Conservation (phyloP, 2,329 filamentous ascomycete genomes). For the Xylariaceae sp. region DNA sequence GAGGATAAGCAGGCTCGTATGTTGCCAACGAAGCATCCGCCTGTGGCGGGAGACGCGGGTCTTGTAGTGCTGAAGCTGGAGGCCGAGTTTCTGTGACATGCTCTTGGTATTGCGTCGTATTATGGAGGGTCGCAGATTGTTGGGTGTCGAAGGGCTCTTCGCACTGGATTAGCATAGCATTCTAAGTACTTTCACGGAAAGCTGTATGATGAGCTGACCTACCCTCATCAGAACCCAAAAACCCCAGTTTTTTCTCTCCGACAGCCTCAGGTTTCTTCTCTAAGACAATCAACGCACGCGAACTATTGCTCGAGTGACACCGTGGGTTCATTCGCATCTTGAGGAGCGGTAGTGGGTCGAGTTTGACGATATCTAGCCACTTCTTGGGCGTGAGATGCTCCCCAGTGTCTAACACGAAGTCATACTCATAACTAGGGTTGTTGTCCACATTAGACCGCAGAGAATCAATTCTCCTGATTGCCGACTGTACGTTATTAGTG, state of each 20-base stretch:
- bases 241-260: not conserved
- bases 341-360: not conserved
- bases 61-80: too few relatives aligned
- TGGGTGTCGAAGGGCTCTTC: too few relatives aligned
- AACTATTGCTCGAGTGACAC: not conserved
- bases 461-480: not conserved
- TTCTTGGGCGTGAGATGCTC: constrained; percentile 8
- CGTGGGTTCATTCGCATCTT: constrained; percentile 2
- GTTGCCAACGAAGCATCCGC: too few relatives aligned
- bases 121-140: too few relatives aligned
- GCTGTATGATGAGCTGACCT: not conserved
- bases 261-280: not conserved
- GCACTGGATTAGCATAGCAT: too few relatives aligned
- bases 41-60: too few relatives aligned
- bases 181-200: too few relatives aligned
- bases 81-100: too few relatives aligned
- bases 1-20: too few relatives aligned
- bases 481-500: not conserved
- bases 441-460: constrained; percentile 5
- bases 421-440: constrained; percentile 1
- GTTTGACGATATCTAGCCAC: constrained; percentile 10
- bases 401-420: constrained; percentile 5
- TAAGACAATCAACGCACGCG: not conserved
- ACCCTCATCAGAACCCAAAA: not conserved
- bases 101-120: too few relatives aligned